Conservation (phyloP, 1,284 basidiomycete species). For the Cryptococcus sp. region DNA sequence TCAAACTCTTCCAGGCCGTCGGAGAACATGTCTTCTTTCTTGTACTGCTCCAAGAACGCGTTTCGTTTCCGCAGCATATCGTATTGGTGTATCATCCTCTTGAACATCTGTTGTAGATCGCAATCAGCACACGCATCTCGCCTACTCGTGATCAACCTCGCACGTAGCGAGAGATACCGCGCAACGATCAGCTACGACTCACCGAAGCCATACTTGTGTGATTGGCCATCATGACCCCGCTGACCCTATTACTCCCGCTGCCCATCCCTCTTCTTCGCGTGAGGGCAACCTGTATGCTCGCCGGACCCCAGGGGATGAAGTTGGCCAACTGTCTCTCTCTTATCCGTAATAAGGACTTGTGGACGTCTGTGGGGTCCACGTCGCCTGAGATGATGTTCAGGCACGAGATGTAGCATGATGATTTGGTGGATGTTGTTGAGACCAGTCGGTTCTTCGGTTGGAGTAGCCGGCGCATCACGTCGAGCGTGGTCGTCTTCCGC, state of each 20-base stretch:
- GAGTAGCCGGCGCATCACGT: conserved; percentile 96
- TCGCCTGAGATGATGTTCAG: conserved; percentile 99
- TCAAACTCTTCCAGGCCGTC: conserved; percentile 92
- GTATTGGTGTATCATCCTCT: conserved; percentile 94
- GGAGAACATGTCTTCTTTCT: conserved; percentile 92
- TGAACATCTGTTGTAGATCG: conserved; percentile 71
- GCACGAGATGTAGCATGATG: conserved; percentile 94
- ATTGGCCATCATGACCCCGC: conserved; percentile 97
- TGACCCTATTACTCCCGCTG: conserved; percentile 85
- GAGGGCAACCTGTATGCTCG: conserved; percentile 95
- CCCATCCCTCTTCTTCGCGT: conserved; percentile 90
- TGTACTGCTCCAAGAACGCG: conserved; percentile 96
- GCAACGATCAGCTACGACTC: conserved; percentile 45
- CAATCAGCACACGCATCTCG: neutral
- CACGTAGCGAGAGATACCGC: neutral
- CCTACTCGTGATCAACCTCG: neutral
- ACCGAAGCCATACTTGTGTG: conserved; percentile 96
- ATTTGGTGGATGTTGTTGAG: conserved; percentile 86
- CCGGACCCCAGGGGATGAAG: conserved; percentile 99
- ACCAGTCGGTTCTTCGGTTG: conserved; percentile 99
- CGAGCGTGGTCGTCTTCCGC: conserved; percentile 90
- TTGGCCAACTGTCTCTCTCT: conserved; percentile 94
- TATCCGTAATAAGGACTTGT: conserved; percentile 95
- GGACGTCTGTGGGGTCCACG: conserved; percentile 96
- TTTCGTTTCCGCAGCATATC: conserved; percentile 85